phyloP scores from a whole-genome alignment of 1,284 basidiomycete species.

The Boletus semigastroideus region DNA sequence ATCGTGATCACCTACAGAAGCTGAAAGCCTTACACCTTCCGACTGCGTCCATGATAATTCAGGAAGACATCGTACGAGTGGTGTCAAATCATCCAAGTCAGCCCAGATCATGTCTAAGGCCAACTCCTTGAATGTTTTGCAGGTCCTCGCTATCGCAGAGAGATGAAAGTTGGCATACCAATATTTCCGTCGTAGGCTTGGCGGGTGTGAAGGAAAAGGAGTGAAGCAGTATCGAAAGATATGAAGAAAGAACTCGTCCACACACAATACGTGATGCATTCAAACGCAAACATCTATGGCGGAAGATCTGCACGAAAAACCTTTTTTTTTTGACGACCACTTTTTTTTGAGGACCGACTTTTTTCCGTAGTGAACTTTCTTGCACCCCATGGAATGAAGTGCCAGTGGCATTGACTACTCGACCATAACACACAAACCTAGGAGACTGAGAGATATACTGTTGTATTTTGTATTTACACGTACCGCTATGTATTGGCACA shows the following conservation, averaged over 20 bases:
- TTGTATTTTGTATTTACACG: no score
- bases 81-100: conserved; percentile 8
- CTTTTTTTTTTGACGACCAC: no score
- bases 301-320: no score
- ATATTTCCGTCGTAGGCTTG: no score
- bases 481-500: no score
- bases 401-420: no score
- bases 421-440: no score
- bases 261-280: conserved; percentile 11
- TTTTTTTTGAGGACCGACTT: no score
- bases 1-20: not conserved
- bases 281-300: not conserved
- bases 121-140: conserved; percentile 16
- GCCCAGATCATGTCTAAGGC: conserved; percentile 15
- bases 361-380: no score
- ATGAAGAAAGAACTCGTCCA: conserved; percentile 15
- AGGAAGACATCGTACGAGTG: conserved; percentile 16
- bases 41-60: not conserved
- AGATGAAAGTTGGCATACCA: conserved; percentile 2
- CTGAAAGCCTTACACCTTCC: conserved; percentile 1
- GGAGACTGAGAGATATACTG: no score
- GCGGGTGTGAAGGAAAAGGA: no score
- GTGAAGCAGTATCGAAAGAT: conserved; percentile 3
- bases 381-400: no score
- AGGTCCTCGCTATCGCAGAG: conserved; percentile 8